These are phyloP conservation scores for Syzygium syzygioides DNA, from an alignment of 441 rosid species.

Conservation along the genomic window DNA sequence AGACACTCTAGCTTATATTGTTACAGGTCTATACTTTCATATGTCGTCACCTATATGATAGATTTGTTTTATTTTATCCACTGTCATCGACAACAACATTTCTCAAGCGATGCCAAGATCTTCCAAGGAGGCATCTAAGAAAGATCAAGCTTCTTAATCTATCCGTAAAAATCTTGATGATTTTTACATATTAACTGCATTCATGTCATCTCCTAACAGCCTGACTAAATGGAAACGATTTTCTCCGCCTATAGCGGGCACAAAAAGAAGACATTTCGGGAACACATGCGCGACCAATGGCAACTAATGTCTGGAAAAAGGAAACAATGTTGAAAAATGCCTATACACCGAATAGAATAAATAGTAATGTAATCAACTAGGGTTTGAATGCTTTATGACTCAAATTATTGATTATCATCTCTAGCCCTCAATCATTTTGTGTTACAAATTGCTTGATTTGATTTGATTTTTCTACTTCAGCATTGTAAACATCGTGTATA, in stretches of 20 bases:
- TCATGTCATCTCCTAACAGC: background rate
- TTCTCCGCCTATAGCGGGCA: background rate
- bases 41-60: too few relatives aligned
- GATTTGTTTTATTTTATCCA: too few relatives aligned
- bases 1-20: too few relatives aligned
- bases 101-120: background rate
- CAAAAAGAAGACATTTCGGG: background rate
- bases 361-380: background rate
- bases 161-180: background rate
- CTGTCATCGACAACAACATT: background rate
- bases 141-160: background rate
- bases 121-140: background rate
- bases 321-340: background rate
- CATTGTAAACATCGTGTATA: background rate
- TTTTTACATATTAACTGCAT: background rate
- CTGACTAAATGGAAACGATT: background rate
- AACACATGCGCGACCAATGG: background rate
- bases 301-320: background rate
- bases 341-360: background rate
- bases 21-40: too few relatives aligned
- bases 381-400: background rate
- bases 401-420: background rate
- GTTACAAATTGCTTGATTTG: background rate
- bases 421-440: background rate
- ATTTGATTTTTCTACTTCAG: background rate